Conservation (phyloP, 2,329 filamentous ascomycete species). For the Colletotrichum spaethianum region DNA sequence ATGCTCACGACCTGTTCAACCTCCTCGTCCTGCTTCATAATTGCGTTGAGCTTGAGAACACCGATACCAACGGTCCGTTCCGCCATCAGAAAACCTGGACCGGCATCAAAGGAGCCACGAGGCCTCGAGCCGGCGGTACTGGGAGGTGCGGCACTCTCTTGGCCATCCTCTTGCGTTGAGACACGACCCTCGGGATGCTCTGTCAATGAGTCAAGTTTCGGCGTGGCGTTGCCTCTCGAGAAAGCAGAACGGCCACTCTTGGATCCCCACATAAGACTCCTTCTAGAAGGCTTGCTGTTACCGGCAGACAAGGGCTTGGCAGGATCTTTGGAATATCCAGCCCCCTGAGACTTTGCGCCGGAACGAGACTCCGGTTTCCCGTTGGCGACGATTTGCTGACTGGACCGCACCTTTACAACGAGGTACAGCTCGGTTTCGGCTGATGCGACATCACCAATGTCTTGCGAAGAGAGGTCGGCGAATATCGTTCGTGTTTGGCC, state of each 20-base stretch:
- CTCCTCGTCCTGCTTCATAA: conserved; percentile 81
- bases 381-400: conserved; percentile 61
- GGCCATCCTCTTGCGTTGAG: conserved; percentile 58
- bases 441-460: conserved; percentile 74
- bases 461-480: conserved; percentile 84
- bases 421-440: conserved; percentile 84
- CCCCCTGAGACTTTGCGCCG: conserved; percentile 62
- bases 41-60: conserved; percentile 80
- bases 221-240: conserved; percentile 62
- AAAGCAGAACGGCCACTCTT: conserved; percentile 67
- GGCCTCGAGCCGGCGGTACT: conserved; percentile 68
- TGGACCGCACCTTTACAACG: conserved; percentile 82
- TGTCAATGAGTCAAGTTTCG: conserved; percentile 71
- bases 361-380: conserved; percentile 67
- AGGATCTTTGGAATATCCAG: conserved; percentile 50
- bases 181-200: conserved; percentile 55
- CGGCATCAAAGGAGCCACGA: conserved; percentile 51
- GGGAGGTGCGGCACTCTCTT: conserved; percentile 62
- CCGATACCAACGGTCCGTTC: conserved; percentile 83
- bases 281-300: conserved; percentile 63
- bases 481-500: conserved; percentile 88
- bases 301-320: conserved; percentile 59
- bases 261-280: conserved; percentile 75
- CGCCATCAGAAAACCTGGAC: conserved; percentile 60
- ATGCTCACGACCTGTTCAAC: conserved; percentile 82